Evolutionary conservation across 2,329 filamentous ascomycete genomes (phyloP), one percentile per base, ranked within the genome.

Genomic region (Nothophoma quercina): DNA sequence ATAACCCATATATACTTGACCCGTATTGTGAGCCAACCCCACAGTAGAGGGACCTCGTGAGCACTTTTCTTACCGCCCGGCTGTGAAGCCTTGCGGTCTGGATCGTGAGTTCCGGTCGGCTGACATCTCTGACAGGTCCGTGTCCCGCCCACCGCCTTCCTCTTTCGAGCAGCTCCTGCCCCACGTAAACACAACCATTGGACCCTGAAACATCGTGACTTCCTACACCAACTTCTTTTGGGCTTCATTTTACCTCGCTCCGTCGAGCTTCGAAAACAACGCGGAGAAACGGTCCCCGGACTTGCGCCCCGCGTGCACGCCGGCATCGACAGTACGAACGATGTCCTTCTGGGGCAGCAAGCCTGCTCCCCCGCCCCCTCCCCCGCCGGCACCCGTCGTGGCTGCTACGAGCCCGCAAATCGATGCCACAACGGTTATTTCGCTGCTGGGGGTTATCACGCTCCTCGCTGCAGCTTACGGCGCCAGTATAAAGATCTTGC

Each of bases 351-450:
- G 56, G 49, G 58, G 65, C 45, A 59, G 63, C 34, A 63, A 62
- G 35, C 55, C 60, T 39, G 53, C 58, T 36, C 51, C 59, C 45
- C 84, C 88, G 16, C 83, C 88, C 15, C 79, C 83, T 34, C 85
- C 87, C 40, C 86, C 87, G 22, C 76, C 79, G 23, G 83, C 85
- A 7, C 76, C 43, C 76, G 80, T 8, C 80, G 81, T 35, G 78
- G 89, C 55, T 69, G 82, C 44, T 78, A 89, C 55, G 65, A 62
- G 64, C 10, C 69, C 69, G 12, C 47, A 67, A 50, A 76, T 81
- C 63, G 78, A 79, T 65, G 69, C 73, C 34, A 79, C 81, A 5
- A 87, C 84, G 5, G 61, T 83, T 33, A 71, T 83, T 55, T 85
- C 83, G 49, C 78, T 87, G 53, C 73, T 79, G 35, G 78, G 81